Evolutionary conservation across 176 grass and related monocot species (phyloP).

Genomic region (Avena eriantha): DNA sequence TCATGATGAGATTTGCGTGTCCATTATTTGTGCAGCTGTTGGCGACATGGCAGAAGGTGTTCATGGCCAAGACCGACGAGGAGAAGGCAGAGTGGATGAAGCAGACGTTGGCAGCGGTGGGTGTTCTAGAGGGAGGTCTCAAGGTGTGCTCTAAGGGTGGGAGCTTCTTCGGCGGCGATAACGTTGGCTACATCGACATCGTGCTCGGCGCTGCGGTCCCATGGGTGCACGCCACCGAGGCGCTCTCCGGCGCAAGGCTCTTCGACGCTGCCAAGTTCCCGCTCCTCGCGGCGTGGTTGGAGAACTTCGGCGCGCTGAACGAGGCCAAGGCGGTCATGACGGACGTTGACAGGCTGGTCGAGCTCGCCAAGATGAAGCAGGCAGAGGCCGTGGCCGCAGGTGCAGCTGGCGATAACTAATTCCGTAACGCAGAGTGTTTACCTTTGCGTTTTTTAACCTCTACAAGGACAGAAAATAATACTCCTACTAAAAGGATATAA

Average conservation of each 20-base stretch:
- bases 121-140: constrained; percentile 47
- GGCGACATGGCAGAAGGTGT: constrained; percentile 6
- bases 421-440: neutral
- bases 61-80: constrained; percentile 25
- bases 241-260: constrained; percentile 10
- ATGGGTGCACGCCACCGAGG: constrained; percentile 31
- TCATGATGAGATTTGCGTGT: too few species aligned
- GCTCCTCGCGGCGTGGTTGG: constrained; percentile 42
- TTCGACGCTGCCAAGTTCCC: constrained; percentile 42
- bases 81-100: constrained; percentile 33
- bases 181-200: constrained; percentile 50
- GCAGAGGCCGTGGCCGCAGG: constrained; percentile 9
- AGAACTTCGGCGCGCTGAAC: constrained; percentile 43
- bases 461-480: neutral
- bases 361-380: constrained; percentile 28
- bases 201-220: constrained; percentile 19
- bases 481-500: too few species aligned
- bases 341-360: constrained; percentile 40
- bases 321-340: constrained; percentile 48
- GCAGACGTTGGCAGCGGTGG: neutral
- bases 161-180: constrained; percentile 59
- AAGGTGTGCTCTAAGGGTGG: constrained; percentile 40
- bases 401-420: neutral
- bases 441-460: neutral
- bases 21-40: neutral